Evolutionary conservation across 2,329 filamentous ascomycete species (phyloP), one percentile per base, ranked within the genome.

Genomic region (Xylogone sp.): DNA sequence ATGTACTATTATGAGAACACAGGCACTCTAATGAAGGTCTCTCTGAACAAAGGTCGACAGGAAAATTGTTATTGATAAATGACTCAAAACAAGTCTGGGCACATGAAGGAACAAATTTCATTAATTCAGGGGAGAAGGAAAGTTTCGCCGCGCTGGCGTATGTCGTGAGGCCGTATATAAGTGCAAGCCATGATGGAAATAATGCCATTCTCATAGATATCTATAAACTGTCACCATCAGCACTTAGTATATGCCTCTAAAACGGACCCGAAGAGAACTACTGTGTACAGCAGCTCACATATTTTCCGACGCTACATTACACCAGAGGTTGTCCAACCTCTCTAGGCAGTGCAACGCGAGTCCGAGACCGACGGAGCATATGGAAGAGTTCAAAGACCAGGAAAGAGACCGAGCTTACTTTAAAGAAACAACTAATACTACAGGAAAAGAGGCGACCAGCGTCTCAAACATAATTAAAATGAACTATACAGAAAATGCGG

Each of bases 11-110:
- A 52, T 75, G 74, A 34, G 76, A 75, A 65, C 87, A 91, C 6
- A 90, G 73, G 58, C 84, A 89, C 60, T 75, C 69, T 58, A 89
- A 65, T 21, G 83, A 75, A 10, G 77, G 73, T 13, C 69, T 69
- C 29, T 68, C 62, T 24, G 73, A 72, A 61, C 84, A 87, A 45
- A 65, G 63, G 46, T 66, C 68, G 19, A 65, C 60, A 31, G 75
- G 73, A 62, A 81, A 88, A 65, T 86, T 83, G 55, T 74, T 70
- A n/a, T 68, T 65, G 58, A 90, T 71, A 60, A 88, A 90, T 9
- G 76, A 77, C 55, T 75, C 62, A 59, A 90, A 75, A 65, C 87
- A 91, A 42, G 67, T 59, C 55, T 74, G 69, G 3, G 84, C 83
- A 62, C 86, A 89, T 29, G 49, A 24, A 24, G 65, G 64, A 57